Evolutionary conservation across 257 asterid genomes (phyloP).

Genomic region (Jaltomata sinuosa): DNA sequence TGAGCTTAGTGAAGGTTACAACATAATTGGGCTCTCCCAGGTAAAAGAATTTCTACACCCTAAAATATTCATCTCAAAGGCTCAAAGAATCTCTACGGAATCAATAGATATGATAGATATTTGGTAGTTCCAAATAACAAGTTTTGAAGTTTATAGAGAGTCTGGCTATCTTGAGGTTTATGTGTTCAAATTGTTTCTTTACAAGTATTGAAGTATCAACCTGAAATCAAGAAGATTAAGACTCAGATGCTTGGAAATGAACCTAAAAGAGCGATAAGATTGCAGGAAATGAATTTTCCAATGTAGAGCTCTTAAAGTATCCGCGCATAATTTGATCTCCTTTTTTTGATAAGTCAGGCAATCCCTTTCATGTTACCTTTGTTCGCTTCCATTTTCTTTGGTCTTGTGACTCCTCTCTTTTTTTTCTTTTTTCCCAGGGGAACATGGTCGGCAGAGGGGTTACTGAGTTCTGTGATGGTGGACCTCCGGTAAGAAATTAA

Average conservation of each 20-base stretch:
- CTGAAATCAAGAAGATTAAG: not conserved
- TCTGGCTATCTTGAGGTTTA: not conserved
- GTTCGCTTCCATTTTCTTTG: not conserved
- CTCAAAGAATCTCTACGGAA: not conserved
- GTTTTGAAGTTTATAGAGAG: not conserved
- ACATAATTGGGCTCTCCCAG: slow-evolving; percentile 77
- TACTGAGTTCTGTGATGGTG: slow-evolving; percentile 67
- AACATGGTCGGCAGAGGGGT: slow-evolving; percentile 85
- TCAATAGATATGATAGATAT: not conserved
- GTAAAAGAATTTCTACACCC: slow-evolving; percentile 18
- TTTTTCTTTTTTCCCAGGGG: slow-evolving; percentile 40
- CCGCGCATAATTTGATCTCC: not conserved
- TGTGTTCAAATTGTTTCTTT: not conserved
- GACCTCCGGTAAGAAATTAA: slow-evolving; percentile 67
- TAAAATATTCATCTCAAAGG: not conserved
- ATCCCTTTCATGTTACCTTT: not conserved
- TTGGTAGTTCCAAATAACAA: not conserved
- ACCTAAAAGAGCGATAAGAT: not conserved
- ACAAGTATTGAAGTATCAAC: not conserved
- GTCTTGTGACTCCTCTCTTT: not conserved
- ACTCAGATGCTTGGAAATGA: not conserved
- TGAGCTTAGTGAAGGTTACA: slow-evolving; percentile 70
- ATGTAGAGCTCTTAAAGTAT: not conserved
- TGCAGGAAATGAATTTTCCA: not conserved
- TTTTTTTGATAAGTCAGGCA: not conserved